A percentile compares a stretch with the other conserved stretches of the same genome.
Conservation (phyloP, 1,284 basidiomycete species). For the Volvariella surrecta region DNA sequence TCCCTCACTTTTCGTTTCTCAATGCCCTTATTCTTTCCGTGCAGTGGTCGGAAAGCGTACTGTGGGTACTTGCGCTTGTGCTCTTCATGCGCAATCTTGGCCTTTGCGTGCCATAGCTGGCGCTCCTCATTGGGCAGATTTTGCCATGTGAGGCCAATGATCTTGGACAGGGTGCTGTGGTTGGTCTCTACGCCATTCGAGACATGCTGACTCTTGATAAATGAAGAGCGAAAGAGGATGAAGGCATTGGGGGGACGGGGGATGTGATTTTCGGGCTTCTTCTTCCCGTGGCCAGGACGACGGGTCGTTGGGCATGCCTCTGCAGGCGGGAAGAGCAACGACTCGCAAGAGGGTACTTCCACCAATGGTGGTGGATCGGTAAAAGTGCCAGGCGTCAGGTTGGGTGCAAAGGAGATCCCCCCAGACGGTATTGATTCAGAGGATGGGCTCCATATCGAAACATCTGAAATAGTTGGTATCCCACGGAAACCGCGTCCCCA, state of each 20-base stretch:
- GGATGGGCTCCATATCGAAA: constrained; percentile 29
- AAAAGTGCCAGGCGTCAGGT: constrained; percentile 53
- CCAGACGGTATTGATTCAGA: constrained; percentile 16
- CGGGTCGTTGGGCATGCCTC: constrained; percentile 22
- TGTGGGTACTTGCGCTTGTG: constrained; percentile 65
- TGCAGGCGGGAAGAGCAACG: constrained; percentile 30
- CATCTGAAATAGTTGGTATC: constrained; percentile 44
- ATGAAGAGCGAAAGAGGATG: constrained; percentile 80
- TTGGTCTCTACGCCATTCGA: constrained; percentile 65
- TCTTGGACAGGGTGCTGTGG: constrained; percentile 63
- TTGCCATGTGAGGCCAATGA: constrained; percentile 62
- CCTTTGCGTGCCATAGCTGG: constrained; percentile 62
- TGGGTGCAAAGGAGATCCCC: constrained; percentile 48
- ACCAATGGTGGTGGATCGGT: constrained; percentile 40
- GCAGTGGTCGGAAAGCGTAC: constrained; percentile 63
- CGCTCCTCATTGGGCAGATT: constrained; percentile 60
- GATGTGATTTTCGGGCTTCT: constrained; percentile 71
- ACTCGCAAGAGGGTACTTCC: constrained; percentile 26
- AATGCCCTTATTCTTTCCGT: constrained; percentile 38
- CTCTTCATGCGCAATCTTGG: constrained; percentile 57
- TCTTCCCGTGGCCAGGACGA: constrained; percentile 44
- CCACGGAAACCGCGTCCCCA: constrained; percentile 20
- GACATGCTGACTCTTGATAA: constrained; percentile 68
- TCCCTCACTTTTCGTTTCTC: constrained; percentile 62
- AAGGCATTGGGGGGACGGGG: constrained; percentile 87